phyloP scores from a whole-genome alignment of 441 rosid species.

The Melastoma candidum region DNA sequence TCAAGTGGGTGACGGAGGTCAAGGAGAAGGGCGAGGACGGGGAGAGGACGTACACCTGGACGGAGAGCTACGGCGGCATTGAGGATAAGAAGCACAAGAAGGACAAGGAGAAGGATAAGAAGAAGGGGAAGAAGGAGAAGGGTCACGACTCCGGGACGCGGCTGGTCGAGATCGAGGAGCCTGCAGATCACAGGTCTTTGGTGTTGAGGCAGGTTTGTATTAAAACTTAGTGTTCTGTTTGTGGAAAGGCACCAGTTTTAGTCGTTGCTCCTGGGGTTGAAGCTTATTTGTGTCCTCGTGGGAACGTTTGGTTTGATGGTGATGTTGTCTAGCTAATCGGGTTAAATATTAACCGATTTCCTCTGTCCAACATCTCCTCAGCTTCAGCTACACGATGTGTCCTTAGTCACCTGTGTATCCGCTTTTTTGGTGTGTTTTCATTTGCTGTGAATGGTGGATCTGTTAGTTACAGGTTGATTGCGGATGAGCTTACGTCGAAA shows the following conservation, averaged over 20 bases:
- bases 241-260: background rate
- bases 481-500: too few species aligned
- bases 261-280: background rate
- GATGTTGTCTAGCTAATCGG: too few species aligned
- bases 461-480: too few species aligned
- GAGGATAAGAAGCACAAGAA: constrained; percentile 29
- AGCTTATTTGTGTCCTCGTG: background rate
- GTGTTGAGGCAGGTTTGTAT: constrained; percentile 52
- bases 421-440: too few species aligned
- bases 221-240: background rate
- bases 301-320: background rate
- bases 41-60: constrained; percentile 41
- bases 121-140: constrained; percentile 34
- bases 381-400: too few species aligned
- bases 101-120: constrained; percentile 8
- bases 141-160: constrained; percentile 24
- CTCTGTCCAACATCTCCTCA: too few species aligned
- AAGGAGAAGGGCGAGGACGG: constrained; percentile 51
- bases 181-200: constrained; percentile 36
- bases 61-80: constrained; percentile 37
- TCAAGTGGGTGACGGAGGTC: constrained; percentile 68
- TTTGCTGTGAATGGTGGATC: too few species aligned
- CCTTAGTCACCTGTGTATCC: too few species aligned
- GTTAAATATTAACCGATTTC: too few species aligned
- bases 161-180: constrained; percentile 58